Conservation (phyloP, 352 stramenopile species). For the Globisporangium solare region DNA sequence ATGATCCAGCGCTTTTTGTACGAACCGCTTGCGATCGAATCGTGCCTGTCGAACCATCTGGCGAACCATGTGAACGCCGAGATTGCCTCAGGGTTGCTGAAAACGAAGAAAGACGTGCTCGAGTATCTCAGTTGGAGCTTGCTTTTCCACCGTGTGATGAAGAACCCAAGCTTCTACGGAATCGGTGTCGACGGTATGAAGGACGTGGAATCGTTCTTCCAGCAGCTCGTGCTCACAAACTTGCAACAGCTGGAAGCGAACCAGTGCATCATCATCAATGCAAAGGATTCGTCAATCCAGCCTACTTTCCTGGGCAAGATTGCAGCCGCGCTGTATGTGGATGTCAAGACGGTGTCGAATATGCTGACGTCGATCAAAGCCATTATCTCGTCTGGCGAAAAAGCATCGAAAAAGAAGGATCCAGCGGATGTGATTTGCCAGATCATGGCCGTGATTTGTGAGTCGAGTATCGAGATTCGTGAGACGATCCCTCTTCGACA, state of each 20-base stretch:
- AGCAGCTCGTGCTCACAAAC: conserved; percentile 68
- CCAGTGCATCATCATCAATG: conserved; percentile 79
- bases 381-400: conserved; percentile 7
- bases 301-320: conserved; percentile 90
- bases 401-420: conserved; percentile 12
- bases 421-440: conserved; percentile 19
- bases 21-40: conserved; percentile 97
- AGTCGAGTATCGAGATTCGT: conserved; percentile 89
- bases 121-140: conserved; percentile 98
- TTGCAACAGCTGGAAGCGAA: conserved; percentile 81
- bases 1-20: conserved; percentile 98
- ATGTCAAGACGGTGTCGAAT: conserved; percentile 84
- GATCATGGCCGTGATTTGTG: conserved; percentile 53
- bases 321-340: conserved; percentile 95
- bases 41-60: conserved; percentile 85
- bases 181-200: conserved; percentile 46
- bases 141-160: conserved; percentile 93
- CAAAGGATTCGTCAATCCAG: conserved; percentile 33
- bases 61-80: conserved; percentile 97
- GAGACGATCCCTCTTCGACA: conserved; percentile 95
- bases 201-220: conserved; percentile 66
- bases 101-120: conserved; percentile 84
- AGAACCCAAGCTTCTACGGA: conserved; percentile 97
- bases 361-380: conserved; percentile 46
- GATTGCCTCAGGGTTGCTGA: conserved; percentile 90